These are phyloP conservation scores for Aureobasidium sp. DNA, from an alignment of 2,329 filamentous ascomycete genomes.

Conservation along the genomic window DNA sequence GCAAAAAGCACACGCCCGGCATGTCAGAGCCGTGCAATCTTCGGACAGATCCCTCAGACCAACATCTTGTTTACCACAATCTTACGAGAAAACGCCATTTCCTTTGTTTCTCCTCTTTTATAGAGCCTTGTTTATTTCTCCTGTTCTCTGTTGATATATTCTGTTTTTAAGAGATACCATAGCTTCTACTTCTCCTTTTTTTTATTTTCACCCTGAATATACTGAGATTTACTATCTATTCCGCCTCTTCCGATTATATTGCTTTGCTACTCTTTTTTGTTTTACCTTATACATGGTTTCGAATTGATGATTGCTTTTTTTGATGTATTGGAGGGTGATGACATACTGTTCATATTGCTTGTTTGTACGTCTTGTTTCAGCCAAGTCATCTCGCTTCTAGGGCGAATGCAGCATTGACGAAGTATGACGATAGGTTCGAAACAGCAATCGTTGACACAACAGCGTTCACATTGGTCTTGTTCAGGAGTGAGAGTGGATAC, in stretches of 20 bases:
- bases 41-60: not conserved
- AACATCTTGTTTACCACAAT: not conserved
- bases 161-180: constrained; percentile 5
- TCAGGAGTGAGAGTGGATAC: not conserved
- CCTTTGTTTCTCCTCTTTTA: not conserved
- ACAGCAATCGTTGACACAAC: not conserved
- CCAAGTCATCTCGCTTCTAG: not conserved
- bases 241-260: not conserved
- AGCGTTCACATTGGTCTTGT: not conserved
- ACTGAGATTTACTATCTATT: not conserved
- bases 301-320: not conserved
- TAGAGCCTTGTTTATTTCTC: not conserved
- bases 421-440: not conserved
- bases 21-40: not conserved
- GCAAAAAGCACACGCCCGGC: not conserved
- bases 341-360: not conserved
- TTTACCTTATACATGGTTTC: not conserved
- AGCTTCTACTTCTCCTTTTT: not conserved
- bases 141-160: not conserved
- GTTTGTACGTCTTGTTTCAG: not conserved
- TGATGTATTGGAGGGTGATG: not conserved
- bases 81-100: constrained; percentile 4
- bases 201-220: not conserved
- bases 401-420: not conserved
- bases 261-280: not conserved